A percentile compares a stretch with the other conserved stretches of the same genome.
Conservation (phyloP, 1,284 basidiomycete genomes). For the Melanopsichium pennsylvanicum region DNA sequence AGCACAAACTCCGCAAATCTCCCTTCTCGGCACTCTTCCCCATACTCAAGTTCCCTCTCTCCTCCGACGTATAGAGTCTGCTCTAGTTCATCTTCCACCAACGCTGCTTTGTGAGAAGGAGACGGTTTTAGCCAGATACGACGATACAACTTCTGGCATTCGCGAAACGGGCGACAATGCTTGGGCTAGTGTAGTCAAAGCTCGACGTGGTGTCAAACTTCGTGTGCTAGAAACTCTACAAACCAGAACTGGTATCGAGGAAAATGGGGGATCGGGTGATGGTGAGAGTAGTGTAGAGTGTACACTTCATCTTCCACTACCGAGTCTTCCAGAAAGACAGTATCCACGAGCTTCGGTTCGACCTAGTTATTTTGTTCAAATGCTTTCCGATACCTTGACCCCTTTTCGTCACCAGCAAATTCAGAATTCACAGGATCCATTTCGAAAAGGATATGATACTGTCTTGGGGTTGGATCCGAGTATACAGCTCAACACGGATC, state of each 20-base stretch:
- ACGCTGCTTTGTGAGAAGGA: conserved; percentile 27
- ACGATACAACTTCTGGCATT: conserved; percentile 26
- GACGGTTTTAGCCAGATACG: conserved; percentile 30
- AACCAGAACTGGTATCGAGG: not conserved
- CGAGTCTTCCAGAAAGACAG: conserved; percentile 34
- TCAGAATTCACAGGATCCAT: too few species aligned
- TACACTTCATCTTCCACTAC: conserved; percentile 18
- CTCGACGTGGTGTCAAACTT: conserved; percentile 22
- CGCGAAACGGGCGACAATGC: conserved; percentile 49
- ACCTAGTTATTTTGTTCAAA: conserved; percentile 25
- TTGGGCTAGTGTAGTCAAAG: conserved; percentile 41
- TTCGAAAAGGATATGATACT: not conserved
- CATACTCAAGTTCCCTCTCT: conserved; percentile 15
- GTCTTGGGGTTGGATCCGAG: conserved; percentile 17
- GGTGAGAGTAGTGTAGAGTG: conserved; percentile 12
- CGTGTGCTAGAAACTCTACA: conserved; percentile 14
- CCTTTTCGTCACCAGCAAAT: not conserved
- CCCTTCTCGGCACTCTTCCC: conserved; percentile 34
- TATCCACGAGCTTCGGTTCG: conserved; percentile 33
- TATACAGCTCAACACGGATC: conserved; percentile 19
- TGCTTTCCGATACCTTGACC: conserved; percentile 15
- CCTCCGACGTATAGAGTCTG: conserved; percentile 18
- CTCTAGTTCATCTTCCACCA: conserved; percentile 12
- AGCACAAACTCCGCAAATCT: conserved; percentile 36
- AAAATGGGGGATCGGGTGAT: too few species aligned